Conservation (phyloP, 1,139 yeast genomes). For the Saccharomyces hybrid region DNA sequence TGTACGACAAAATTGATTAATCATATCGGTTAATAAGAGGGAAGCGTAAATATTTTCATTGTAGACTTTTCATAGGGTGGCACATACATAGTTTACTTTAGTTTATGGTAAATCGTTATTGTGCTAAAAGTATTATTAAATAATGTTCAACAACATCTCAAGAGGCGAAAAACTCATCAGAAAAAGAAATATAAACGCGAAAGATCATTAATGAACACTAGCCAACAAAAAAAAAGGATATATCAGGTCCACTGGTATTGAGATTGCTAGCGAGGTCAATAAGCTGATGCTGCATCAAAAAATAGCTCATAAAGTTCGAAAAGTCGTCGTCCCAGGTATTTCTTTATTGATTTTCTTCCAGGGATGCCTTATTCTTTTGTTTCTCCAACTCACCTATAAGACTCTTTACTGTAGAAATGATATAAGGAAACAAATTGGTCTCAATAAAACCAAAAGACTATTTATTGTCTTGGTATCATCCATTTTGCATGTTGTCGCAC, state of each 20-base stretch:
- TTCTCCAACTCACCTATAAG: slow-evolving; percentile 15
- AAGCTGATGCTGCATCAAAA: background rate
- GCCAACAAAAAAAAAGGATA: background rate
- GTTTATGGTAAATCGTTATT: background rate
- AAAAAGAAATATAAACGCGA: background rate
- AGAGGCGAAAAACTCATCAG: background rate
- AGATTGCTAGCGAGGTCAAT: background rate
- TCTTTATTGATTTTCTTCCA: slow-evolving; percentile 15
- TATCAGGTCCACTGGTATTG: background rate
- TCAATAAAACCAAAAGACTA: slow-evolving; percentile 25
- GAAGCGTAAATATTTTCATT: background rate
- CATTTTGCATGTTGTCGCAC: slow-evolving; percentile 27
- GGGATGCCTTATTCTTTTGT: slow-evolving; percentile 16
- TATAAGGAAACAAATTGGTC: slow-evolving; percentile 15
- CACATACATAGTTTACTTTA: background rate
- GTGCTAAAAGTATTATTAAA: background rate
- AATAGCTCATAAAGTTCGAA: slow-evolving; percentile 2
- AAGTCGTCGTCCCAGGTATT: slow-evolving; percentile 7
- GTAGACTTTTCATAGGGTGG: background rate
- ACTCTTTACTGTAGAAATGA: slow-evolving; percentile 11
- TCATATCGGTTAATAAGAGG: background rate
- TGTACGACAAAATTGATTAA: slow-evolving; percentile 40
- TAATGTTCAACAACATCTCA: background rate
- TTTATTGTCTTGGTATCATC: slow-evolving; percentile 27
- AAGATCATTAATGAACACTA: background rate